Evolutionary conservation across 352 stramenopile species (phyloP).

Genomic region (Globisporangium yorkense): DNA sequence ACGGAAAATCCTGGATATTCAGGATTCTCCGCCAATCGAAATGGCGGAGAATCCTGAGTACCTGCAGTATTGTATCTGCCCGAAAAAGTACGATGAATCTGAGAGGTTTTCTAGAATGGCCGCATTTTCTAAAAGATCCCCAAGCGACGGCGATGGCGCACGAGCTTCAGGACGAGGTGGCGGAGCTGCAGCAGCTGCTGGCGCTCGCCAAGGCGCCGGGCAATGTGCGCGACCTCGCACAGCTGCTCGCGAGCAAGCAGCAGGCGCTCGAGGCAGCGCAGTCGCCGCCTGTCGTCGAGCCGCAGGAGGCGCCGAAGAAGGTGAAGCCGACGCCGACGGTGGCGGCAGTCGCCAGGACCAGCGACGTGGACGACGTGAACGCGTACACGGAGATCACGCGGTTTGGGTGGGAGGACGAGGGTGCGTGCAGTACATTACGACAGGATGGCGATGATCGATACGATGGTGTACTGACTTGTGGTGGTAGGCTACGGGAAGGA

Average conservation of each 20-base stretch:
- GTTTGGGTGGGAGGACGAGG: slow-evolving; percentile 86
- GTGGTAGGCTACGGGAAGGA: slow-evolving; percentile 69
- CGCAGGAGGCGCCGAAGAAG: not conserved
- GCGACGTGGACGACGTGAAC: slow-evolving; percentile 28
- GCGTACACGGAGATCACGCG: slow-evolving; percentile 80
- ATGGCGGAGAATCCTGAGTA: no score
- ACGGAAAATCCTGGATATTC: no score
- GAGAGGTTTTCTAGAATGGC: not conserved
- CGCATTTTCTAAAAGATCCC: not conserved
- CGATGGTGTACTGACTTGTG: not conserved
- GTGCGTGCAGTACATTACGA: slow-evolving; percentile 7
- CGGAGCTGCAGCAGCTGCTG: slow-evolving; percentile 65
- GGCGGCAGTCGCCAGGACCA: slow-evolving; percentile 11
- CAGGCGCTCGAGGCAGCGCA: slow-evolving; percentile 24
- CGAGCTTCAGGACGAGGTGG: slow-evolving; percentile 42
- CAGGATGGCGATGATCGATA: no score
- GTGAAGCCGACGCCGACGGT: not conserved
- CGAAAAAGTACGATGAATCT: no score
- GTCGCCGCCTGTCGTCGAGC: slow-evolving; percentile 9
- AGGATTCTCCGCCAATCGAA: no score
- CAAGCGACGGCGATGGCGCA: slow-evolving; percentile 15
- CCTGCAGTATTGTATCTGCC: no score
- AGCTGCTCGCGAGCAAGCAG: slow-evolving; percentile 58
- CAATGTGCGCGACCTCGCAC: slow-evolving; percentile 57
- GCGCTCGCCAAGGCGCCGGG: slow-evolving; percentile 40